Conservation (phyloP, 352 stramenopile species). For the Pythium utonaiense region DNA sequence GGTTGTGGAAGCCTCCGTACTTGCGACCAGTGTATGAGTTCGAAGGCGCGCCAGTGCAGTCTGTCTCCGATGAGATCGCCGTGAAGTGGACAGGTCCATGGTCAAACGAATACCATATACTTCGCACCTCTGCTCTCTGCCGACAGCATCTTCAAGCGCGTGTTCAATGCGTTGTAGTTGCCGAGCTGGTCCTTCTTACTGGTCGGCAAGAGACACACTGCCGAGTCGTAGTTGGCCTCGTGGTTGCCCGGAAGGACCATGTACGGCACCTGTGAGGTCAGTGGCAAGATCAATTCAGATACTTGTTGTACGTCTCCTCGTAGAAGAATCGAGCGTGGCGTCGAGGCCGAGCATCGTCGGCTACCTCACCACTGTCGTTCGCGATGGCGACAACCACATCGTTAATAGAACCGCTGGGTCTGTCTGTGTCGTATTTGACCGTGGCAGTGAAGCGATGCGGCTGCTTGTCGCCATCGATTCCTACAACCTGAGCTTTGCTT, state of each 20-base stretch:
- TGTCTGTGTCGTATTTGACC: too few species aligned
- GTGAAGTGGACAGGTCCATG: slow-evolving; percentile 61
- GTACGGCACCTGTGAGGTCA: slow-evolving; percentile 50
- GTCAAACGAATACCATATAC: slow-evolving; percentile 54
- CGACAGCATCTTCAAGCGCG: slow-evolving; percentile 40
- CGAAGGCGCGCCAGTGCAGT: slow-evolving; percentile 31
- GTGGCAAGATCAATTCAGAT: slow-evolving; percentile 45
- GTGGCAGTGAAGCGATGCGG: too few species aligned
- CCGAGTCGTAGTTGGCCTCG: slow-evolving; percentile 45
- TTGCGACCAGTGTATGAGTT: slow-evolving; percentile 36
- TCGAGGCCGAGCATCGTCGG: too few species aligned
- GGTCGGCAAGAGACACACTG: slow-evolving; percentile 27
- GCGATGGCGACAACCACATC: too few species aligned
- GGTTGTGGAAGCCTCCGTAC: slow-evolving; percentile 48
- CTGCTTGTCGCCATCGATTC: too few species aligned
- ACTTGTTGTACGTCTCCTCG: slow-evolving; percentile 55
- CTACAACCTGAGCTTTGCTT: too few species aligned
- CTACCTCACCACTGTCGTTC: too few species aligned
- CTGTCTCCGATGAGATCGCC: slow-evolving; percentile 65
- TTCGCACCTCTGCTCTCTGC: slow-evolving; percentile 32
- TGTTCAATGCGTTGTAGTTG: slow-evolving; percentile 62
- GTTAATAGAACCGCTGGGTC: too few species aligned
- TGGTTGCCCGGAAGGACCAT: slow-evolving; percentile 74
- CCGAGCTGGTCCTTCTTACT: slow-evolving; percentile 39
- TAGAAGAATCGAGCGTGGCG: too few species aligned